Percentiles rank a stretch among this genome's conserved stretches.
Evolutionary conservation across 768 basidiomycete species (phyloP).

Genomic region (Tulasnella sp.): DNA sequence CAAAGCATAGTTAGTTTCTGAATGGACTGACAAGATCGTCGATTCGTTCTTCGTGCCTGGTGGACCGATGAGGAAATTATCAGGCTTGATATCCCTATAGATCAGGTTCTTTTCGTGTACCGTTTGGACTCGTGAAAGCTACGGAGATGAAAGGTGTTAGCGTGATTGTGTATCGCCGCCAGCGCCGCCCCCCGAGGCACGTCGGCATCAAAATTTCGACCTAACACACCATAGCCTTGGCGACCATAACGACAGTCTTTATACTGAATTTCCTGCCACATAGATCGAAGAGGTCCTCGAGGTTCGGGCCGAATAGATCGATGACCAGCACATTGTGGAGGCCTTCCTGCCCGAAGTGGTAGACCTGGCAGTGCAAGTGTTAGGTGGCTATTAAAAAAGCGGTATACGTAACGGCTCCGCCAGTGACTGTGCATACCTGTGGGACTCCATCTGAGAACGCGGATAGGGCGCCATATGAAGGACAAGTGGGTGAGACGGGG

Average conservation of each 20-base stretch:
- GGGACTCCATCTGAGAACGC: conserved; percentile 23
- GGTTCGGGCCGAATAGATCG: conserved; percentile 90
- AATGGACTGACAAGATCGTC: conserved; percentile 62
- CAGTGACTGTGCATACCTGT: conserved; percentile 16
- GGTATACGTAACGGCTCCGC: conserved; percentile 40
- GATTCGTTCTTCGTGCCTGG: conserved; percentile 88
- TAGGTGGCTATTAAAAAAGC: conserved; percentile 60
- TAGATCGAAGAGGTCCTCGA: conserved; percentile 99
- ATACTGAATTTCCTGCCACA: conserved; percentile 95
- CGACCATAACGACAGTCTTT: conserved; percentile 99
- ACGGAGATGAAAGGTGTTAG: conserved; percentile 24
- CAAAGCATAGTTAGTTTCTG: conserved; percentile 31
- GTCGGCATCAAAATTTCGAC: background rate
- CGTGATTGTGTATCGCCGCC: too few relatives aligned
- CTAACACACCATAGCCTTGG: conserved; percentile 71
- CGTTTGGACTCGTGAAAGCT: conserved; percentile 95
- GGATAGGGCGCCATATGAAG: background rate
- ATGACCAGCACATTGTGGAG: conserved; percentile 98
- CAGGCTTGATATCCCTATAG: conserved; percentile 96
- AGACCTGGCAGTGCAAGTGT: conserved; percentile 61
- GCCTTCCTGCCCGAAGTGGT: conserved; percentile 98
- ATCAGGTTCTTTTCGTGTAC: conserved; percentile 99
- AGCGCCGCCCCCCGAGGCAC: conserved; percentile 33
- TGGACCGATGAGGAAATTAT: conserved; percentile 97
- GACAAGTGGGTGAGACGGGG: background rate